Evolutionary conservation across 345 rosid species (phyloP), one percentile per base, ranked within the genome.

Genomic region (Bruguiera gymnorhiza): DNA sequence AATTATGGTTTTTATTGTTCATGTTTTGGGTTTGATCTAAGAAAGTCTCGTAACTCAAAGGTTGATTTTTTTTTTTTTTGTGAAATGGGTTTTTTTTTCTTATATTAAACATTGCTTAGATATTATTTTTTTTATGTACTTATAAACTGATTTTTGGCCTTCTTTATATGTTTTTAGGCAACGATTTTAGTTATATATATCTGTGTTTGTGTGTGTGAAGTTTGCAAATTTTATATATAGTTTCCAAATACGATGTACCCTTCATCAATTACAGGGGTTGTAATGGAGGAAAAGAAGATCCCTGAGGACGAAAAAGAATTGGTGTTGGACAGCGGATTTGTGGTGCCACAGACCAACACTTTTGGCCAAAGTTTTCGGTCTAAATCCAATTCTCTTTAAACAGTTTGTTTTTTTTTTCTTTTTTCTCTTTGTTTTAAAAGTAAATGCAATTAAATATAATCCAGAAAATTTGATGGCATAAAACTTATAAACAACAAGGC

Each of bases 311-410:
- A 84, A 70, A 83, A 79, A 65, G 83, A 80, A 79, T 43, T 83
- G 70, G 76, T 75, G 27, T 65, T 78, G 53, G 86, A 85, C 43
- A 81, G 82, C 65, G 88, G 86, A 63, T 93, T 89, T 77, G 75
- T 71, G 76, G 82, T 82, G 82, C 89, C 95, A 39, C 59, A 78
- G 0, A 78, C 86, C 58, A 94, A 94, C 70, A 81, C 98, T 9
- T 94, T 89, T 78, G 98, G 97, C 69, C 94, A 86, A 60, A 85
- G 86, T 39, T 94, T 94, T 81, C 88, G 97, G 98, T 89, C 69
- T 54, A n/a, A n/a, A 54, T n/a, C 46, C n/a, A 54, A 11, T 8
- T 51, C 26, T 6, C 21, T 20, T 20, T 56, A 46, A 53, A n/a
- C 53, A 51, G 8, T 30, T 10, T 24, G 7, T 10, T 1, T 43